phyloP scores from a whole-genome alignment of 495 filamentous ascomycete species.

The Podospora anserina region DNA sequence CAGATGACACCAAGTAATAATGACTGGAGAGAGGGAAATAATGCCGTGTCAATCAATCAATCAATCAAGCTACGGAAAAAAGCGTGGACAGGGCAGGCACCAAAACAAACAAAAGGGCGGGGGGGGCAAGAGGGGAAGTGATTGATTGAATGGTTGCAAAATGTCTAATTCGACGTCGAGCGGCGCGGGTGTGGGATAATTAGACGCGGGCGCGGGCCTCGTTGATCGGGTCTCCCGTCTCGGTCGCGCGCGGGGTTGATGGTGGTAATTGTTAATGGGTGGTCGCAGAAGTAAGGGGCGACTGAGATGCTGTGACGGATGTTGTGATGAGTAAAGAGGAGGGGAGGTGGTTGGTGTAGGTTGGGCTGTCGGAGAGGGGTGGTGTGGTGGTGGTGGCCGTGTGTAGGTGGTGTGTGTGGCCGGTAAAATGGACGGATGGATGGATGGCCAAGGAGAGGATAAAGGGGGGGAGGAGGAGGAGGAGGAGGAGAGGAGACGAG shows the following conservation, averaged over 20 bases:
- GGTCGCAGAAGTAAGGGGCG: background rate
- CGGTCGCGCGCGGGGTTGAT: background rate
- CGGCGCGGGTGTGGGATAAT: background rate
- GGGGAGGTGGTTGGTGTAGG: background rate
- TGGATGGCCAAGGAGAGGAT: background rate
- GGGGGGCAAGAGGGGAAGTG: background rate
- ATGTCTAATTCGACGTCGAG: background rate
- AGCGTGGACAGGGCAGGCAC: background rate
- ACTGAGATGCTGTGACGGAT: background rate
- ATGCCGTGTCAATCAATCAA: background rate
- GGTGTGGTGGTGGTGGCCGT: background rate
- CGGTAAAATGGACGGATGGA: slow-evolving; percentile 3
- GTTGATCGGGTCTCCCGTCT: background rate
- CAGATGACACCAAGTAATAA: background rate
- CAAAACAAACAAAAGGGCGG: background rate
- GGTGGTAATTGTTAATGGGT: background rate
- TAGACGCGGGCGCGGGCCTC: background rate
- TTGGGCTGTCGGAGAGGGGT: background rate
- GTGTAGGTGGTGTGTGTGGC: background rate
- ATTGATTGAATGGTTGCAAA: background rate
- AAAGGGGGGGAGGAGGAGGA: slow-evolving; percentile 9
- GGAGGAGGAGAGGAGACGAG: slow-evolving; percentile 8
- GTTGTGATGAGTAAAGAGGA: slow-evolving; percentile 4
- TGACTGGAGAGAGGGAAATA: background rate
- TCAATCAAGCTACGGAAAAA: background rate